Conservation (phyloP, 306 rosid species). For the Acacia melanoxylon region DNA sequence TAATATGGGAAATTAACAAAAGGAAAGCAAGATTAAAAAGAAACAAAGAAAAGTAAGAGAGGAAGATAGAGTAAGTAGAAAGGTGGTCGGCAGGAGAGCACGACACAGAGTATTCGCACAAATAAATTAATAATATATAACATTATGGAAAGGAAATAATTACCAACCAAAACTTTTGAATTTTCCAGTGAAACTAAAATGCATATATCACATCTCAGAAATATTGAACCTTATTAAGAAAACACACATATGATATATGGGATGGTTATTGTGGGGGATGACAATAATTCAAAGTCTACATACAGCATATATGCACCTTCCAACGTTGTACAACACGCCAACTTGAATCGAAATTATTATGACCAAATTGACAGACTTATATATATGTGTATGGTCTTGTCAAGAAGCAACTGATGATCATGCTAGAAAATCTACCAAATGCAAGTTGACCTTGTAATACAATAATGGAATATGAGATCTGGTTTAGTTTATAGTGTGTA, state of each 20-base stretch:
- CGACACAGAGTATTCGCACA: conserved; percentile 16
- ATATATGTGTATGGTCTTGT: conserved; percentile 22
- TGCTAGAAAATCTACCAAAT: not conserved
- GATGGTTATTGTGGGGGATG: not conserved
- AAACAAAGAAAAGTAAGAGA: not conserved
- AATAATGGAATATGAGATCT: no score
- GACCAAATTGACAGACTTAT: not conserved
- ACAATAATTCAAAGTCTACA: not conserved
- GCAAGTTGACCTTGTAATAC: not conserved
- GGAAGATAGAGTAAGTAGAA: conserved; percentile 10
- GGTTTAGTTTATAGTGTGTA: not conserved
- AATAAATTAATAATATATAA: not conserved
- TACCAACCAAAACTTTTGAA: not conserved
- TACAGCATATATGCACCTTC: not conserved
- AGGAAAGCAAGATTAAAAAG: not conserved
- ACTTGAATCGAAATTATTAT: not conserved
- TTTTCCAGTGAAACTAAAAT: not conserved
- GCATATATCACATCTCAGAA: not conserved
- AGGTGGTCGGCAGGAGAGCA: conserved; percentile 29
- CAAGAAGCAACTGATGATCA: conserved; percentile 30
- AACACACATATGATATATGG: not conserved
- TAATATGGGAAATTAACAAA: not conserved
- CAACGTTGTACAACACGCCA: conserved; percentile 1
- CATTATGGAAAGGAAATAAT: not conserved
- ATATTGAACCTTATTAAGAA: not conserved